Percentiles rank a stretch among this genome's conserved stretches.
Conservation (phyloP, 352 stramenopile species). For the Pythium guiyangense region DNA sequence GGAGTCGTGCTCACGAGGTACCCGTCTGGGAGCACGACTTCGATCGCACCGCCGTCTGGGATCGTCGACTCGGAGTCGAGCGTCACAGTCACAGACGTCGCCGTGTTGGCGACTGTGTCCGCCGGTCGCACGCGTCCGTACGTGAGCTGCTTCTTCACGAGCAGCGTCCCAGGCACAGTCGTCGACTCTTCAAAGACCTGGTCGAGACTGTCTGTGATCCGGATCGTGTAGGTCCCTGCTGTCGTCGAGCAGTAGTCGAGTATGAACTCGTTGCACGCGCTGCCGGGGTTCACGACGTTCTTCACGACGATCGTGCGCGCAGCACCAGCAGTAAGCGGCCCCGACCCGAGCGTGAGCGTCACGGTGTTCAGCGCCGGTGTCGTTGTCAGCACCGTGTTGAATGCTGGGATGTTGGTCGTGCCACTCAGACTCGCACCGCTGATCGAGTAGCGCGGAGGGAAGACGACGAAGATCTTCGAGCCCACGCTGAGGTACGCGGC, state of each 20-base stretch:
- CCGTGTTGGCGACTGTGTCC: slow-evolving; percentile 27
- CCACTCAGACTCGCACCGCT: slow-evolving; percentile 15
- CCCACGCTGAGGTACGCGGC: slow-evolving; percentile 32
- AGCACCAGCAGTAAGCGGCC: slow-evolving; percentile 24
- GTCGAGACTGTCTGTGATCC: slow-evolving; percentile 26
- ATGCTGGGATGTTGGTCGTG: slow-evolving; percentile 26
- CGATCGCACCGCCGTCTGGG: slow-evolving; percentile 37
- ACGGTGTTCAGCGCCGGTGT: slow-evolving; percentile 9
- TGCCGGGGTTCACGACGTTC: slow-evolving; percentile 50
- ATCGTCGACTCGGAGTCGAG: slow-evolving; percentile 37
- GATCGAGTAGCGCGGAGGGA: slow-evolving; percentile 40
- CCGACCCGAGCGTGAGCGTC: slow-evolving; percentile 27
- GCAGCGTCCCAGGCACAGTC: slow-evolving; percentile 40
- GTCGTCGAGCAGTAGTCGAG: slow-evolving; percentile 41
- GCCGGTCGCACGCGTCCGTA: slow-evolving; percentile 47
- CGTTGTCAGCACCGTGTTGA: slow-evolving; percentile 22
- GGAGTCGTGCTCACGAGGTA: slow-evolving; percentile 24
- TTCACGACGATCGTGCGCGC: slow-evolving; percentile 36
- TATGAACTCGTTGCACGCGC: slow-evolving; percentile 50
- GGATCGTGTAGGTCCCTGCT: slow-evolving; percentile 41
- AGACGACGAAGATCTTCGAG: slow-evolving; percentile 33
- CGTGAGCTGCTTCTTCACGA: slow-evolving; percentile 57
- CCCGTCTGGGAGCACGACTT: slow-evolving; percentile 42
- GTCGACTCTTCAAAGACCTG: slow-evolving; percentile 40
- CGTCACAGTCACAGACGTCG: slow-evolving; percentile 32